Evolutionary conservation across 768 basidiomycete species (phyloP).

Genomic region (Phanerochaete carnosa): DNA sequence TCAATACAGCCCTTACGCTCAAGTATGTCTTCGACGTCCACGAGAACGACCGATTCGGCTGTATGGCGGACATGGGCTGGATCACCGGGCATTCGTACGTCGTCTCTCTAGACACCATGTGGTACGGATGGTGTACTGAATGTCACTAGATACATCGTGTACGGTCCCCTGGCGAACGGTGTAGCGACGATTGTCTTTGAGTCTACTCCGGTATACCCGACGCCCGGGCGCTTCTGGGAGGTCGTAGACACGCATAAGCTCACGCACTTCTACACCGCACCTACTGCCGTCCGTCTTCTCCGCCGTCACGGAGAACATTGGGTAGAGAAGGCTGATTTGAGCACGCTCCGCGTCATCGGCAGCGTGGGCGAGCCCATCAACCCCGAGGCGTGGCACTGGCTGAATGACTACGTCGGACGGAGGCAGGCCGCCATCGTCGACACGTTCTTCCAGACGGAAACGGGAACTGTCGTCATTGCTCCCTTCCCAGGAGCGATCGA

Average conservation of each 20-base stretch:
- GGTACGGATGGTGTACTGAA: background rate
- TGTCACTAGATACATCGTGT: constrained; percentile 75
- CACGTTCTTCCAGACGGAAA: constrained; percentile 98
- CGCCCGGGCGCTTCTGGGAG: constrained; percentile 95
- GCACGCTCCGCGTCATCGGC: constrained; percentile 80
- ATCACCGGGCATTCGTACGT: constrained; percentile 89
- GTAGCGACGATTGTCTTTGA: constrained; percentile 87
- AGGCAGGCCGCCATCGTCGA: constrained; percentile 90
- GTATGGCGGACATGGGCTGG: constrained; percentile 99
- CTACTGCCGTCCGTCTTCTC: constrained; percentile 89
- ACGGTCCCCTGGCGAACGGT: constrained; percentile 87
- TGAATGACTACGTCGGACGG: constrained; percentile 90
- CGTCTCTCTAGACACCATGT: background rate
- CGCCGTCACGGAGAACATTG: constrained; percentile 78
- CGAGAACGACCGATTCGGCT: constrained; percentile 89
- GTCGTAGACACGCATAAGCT: constrained; percentile 87
- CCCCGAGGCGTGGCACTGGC: constrained; percentile 99
- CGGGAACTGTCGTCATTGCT: constrained; percentile 90
- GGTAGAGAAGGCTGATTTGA: constrained; percentile 79
- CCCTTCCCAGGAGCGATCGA: constrained; percentile 94
- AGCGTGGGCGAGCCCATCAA: constrained; percentile 96
- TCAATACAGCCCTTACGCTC: constrained; percentile 86
- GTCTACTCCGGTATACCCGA: constrained; percentile 94
- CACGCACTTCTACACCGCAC: constrained; percentile 94
- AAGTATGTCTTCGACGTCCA: constrained; percentile 98